These are phyloP conservation scores for Nigrospora sphaerica DNA, from an alignment of 2,329 filamentous ascomycete genomes.

Conservation along the genomic window DNA sequence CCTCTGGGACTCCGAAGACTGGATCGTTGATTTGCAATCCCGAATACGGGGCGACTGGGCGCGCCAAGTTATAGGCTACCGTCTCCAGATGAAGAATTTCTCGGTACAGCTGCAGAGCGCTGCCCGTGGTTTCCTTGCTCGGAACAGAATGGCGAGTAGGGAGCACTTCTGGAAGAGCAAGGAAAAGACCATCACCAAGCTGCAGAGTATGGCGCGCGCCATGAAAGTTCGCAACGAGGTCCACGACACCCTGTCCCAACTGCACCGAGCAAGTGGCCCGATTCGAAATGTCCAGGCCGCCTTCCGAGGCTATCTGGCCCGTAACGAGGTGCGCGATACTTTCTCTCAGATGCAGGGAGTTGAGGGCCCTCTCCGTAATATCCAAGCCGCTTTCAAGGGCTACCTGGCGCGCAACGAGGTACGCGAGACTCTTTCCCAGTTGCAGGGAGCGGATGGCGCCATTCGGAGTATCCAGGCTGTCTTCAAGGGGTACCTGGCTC, in stretches of 20 bases:
- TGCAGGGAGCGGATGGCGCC: slow-evolving; percentile 41
- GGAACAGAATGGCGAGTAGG: slow-evolving; percentile 54
- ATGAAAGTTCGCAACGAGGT: slow-evolving; percentile 56
- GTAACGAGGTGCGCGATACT: slow-evolving; percentile 47
- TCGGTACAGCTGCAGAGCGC: slow-evolving; percentile 74
- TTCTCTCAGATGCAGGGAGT: slow-evolving; percentile 46
- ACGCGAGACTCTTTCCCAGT: slow-evolving; percentile 2
- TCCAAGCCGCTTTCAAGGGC: slow-evolving; percentile 61
- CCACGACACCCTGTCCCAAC: slow-evolving; percentile 47
- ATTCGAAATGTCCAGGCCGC: slow-evolving; percentile 59
- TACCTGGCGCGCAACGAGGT: slow-evolving; percentile 56
- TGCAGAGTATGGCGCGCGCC: slow-evolving; percentile 77
- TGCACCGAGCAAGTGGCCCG: slow-evolving; percentile 47
- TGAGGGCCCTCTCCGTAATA: slow-evolving; percentile 55
- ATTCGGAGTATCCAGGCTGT: slow-evolving; percentile 59
- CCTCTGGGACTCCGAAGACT: slow-evolving; percentile 79
- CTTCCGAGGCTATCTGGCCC: slow-evolving; percentile 60
- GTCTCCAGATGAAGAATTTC: slow-evolving; percentile 75
- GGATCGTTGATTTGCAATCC: slow-evolving; percentile 75
- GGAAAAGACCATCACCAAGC: slow-evolving; percentile 64
- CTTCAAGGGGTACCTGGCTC: slow-evolving; percentile 60
- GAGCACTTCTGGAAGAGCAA: slow-evolving; percentile 63
- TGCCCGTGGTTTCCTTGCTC: slow-evolving; percentile 66
- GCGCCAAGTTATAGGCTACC: slow-evolving; percentile 75
- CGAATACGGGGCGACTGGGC: slow-evolving; percentile 83